Evolutionary conservation across 306 rosid genomes (phyloP).

Genomic region (Rosa chinensis): DNA sequence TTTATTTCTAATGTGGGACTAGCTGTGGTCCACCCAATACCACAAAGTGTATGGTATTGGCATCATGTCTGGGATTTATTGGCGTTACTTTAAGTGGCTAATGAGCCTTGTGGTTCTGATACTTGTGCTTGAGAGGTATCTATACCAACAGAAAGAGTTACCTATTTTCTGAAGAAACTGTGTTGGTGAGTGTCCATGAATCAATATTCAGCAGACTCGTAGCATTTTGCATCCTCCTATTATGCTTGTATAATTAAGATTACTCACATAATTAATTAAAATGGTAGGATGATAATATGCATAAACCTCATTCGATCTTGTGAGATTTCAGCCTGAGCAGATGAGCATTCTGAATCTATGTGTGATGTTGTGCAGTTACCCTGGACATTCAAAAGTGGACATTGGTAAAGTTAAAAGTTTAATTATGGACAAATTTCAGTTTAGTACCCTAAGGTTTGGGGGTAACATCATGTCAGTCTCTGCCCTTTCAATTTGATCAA

Average conservation of each 20-base stretch:
- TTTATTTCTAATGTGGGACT: too few relatives aligned
- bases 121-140: too few relatives aligned
- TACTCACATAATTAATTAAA: not conserved
- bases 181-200: not conserved
- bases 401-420: constrained; percentile 3
- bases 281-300: constrained; percentile 2
- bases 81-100: too few relatives aligned
- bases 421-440: too few relatives aligned
- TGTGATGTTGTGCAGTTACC: constrained; percentile 24
- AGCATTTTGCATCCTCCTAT: not conserved
- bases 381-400: not conserved
- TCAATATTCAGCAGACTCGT: not conserved
- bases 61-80: too few relatives aligned
- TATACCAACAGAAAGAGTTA: not conserved
- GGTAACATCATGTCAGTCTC: too few relatives aligned
- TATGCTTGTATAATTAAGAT: not conserved
- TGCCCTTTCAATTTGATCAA: too few relatives aligned
- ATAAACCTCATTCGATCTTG: constrained; percentile 29
- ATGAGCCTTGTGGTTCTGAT: too few relatives aligned
- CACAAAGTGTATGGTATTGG: too few relatives aligned
- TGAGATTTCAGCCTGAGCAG: constrained; percentile 32
- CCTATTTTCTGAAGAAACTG: not conserved
- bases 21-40: too few relatives aligned
- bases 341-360: constrained; percentile 29
- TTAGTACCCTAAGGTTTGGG: too few relatives aligned